Evolutionary conservation across 2,329 filamentous ascomycete genomes (phyloP).

Genomic region (Cryphonectria naterciae): DNA sequence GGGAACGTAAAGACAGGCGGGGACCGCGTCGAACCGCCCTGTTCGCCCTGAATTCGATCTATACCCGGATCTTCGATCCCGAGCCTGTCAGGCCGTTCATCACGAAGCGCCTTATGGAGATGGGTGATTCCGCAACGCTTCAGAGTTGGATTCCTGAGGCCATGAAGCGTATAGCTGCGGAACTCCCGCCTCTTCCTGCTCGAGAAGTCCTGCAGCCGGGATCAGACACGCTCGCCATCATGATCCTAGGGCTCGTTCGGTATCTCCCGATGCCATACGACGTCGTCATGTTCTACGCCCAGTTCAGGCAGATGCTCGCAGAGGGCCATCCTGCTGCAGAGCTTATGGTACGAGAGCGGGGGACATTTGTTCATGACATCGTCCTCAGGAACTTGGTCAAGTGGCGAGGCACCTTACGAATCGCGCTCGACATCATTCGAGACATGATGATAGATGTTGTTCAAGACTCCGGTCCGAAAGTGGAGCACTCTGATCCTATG

Average conservation of each 20-base stretch:
- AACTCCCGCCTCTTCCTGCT: slow-evolving; percentile 29
- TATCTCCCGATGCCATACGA: slow-evolving; percentile 45
- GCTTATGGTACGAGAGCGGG: slow-evolving; percentile 44
- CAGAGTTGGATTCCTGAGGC: slow-evolving; percentile 22
- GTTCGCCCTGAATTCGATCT: slow-evolving; percentile 52
- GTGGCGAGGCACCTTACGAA: slow-evolving; percentile 45
- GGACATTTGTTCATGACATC: slow-evolving; percentile 53
- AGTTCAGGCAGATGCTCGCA: slow-evolving; percentile 49
- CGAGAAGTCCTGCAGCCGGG: slow-evolving; percentile 40
- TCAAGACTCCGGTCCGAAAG: background rate
- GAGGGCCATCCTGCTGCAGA: slow-evolving; percentile 41
- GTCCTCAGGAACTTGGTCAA: slow-evolving; percentile 54
- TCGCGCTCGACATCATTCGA: slow-evolving; percentile 52
- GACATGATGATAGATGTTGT: slow-evolving; percentile 53
- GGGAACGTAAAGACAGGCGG: slow-evolving; percentile 42
- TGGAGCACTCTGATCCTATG: background rate
- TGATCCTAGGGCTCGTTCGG: slow-evolving; percentile 52
- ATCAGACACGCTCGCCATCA: slow-evolving; percentile 47
- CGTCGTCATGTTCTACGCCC: slow-evolving; percentile 50
- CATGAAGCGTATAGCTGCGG: slow-evolving; percentile 27
- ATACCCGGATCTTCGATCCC: slow-evolving; percentile 52
- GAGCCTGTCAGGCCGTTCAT: slow-evolving; percentile 48
- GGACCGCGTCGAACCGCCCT: slow-evolving; percentile 40
- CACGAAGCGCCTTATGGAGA: slow-evolving; percentile 30
- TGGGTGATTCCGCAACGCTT: slow-evolving; percentile 8